Base-by-base conservation (phyloP, 768 basidiomycete species). In the Pleurotus cornucopiae region DNA sequence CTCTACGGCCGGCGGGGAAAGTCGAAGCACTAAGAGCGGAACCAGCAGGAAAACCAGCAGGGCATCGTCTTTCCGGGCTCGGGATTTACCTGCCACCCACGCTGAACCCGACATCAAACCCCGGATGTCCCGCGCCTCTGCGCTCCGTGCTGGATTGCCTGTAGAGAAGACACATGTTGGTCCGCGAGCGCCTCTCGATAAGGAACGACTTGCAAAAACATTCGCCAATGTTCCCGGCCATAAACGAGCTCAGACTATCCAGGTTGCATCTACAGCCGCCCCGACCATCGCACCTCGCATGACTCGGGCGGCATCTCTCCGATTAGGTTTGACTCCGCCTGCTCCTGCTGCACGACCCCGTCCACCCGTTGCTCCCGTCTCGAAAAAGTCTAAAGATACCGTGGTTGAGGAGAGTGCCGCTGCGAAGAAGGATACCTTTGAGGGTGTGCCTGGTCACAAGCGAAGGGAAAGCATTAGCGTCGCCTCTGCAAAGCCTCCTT, bases 401-500 rank as follows among this genome's bases (percentile, higher is more conserved):
- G 66, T 71, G 23, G 68, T 69, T 12, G 71, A 63, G n/a, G 65
- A 61, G 39, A 59, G 54, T 14, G 34, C 51, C 30, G 66, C 64
- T 25, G 63, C 63, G 58, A 69, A 65, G 40, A 79, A 77, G 67
- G 67, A 68, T 30, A 82, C 78, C 0, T 94, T 92, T 62, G 86
- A 88, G 0, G 89, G 89, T 34, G 85, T 93, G 2, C 91, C 91
- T 4, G 91, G 91, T 0, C 91, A 94, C 64, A 93, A 93, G 70
- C 77, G 91, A 54, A 73, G 86, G 23, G 88, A 90, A 65, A 82
- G 81, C 12, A 85, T 94, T 59, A 68, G 82, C 5, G 91, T 94
- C 6, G 78, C 85, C 14, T 85, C 84, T 39, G 79, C 80, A 12
- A 78, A 75, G 39, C 79, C 88, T 2, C 91, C 91, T 1, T 73